Conservation (phyloP, 2,329 filamentous ascomycete species). For the Fusarium sp. region DNA sequence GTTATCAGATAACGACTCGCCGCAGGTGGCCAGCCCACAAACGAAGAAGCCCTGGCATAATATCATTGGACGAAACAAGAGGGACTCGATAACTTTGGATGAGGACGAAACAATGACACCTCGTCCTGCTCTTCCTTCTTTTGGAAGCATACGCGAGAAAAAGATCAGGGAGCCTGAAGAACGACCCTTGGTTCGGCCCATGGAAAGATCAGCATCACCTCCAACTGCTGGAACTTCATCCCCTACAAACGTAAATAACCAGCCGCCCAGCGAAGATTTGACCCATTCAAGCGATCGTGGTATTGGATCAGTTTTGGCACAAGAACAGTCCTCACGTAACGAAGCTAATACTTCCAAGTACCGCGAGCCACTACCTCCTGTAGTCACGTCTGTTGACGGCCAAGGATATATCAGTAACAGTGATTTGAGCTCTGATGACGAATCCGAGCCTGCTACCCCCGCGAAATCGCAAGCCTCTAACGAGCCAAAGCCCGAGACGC, state of each 20-base stretch:
- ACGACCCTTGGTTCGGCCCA: slow-evolving; percentile 70
- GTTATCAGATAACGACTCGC: slow-evolving; percentile 57
- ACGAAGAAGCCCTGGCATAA: slow-evolving; percentile 66
- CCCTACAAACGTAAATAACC: slow-evolving; percentile 51
- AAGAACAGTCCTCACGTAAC: slow-evolving; percentile 68
- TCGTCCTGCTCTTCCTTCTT: slow-evolving; percentile 80
- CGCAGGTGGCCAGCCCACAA: slow-evolving; percentile 56
- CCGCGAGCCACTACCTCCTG: slow-evolving; percentile 77
- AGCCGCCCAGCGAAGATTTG: slow-evolving; percentile 43
- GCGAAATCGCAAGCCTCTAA: neutral
- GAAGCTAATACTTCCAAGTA: slow-evolving; percentile 70
- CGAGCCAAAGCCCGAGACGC: slow-evolving; percentile 5
- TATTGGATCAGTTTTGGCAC: slow-evolving; percentile 68
- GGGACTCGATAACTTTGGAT: slow-evolving; percentile 64
- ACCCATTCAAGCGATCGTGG: slow-evolving; percentile 73
- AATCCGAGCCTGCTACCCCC: slow-evolving; percentile 35
- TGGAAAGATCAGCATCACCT: slow-evolving; percentile 56
- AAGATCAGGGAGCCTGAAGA: slow-evolving; percentile 69
- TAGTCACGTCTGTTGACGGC: slow-evolving; percentile 79
- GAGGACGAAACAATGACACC: slow-evolving; percentile 81
- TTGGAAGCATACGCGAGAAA: slow-evolving; percentile 80
- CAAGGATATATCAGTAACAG: slow-evolving; percentile 75
- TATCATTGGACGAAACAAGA: slow-evolving; percentile 63
- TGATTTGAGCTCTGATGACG: slow-evolving; percentile 53
- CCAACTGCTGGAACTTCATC: slow-evolving; percentile 15